Base-by-base conservation (phyloP, 164 flowering plant genomes). In the Berberis vulgaris region DNA sequence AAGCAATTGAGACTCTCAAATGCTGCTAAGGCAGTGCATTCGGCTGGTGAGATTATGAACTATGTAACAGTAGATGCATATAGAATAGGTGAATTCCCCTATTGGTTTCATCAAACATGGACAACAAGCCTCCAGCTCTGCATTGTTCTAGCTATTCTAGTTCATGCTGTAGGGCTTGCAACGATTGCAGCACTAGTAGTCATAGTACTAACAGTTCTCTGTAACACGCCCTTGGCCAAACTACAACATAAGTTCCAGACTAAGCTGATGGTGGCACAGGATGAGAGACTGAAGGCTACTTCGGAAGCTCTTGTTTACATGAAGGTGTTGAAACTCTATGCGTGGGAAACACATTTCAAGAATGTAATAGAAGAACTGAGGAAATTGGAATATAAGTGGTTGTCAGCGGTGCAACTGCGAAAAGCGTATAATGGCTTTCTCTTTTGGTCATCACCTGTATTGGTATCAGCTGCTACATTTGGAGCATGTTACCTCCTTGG, bases 81-180 rank as follows among this genome's bases (percentile, higher is more conserved):
- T 63, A 66, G 90, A 45, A 79, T 84, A 38, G 95, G 91, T 12
- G 91, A 87, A 56, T 87, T 84, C 53, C 84, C 87, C 1, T 84
- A 50, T 57, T 87, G 89, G 89, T 78, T 84, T 72, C 95, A 88
- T 62, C 86, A 84, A 65, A 80, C 76, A 9, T 87, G 94, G 94
- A 73, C 86, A 12, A 78, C 84, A 42, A 63, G 75, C 58, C 69
- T 87, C 45, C 94, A 85, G 74, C 72, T 85, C 5, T 77, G 81
- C 65, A 60, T 85, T 44, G 82, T 85, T 40, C 58, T 86, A 7
- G 66, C 64, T 10, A 81, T 87, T 66, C 77, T 87, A 45, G 75
- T 63, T 64, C 72, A 59, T 43, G 80, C 83, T 7, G 83, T 85
- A n/a, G 90, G 87, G 42, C 50, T 74, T 2, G 91, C 88, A 12